Base-by-base conservation (phyloP, 768 basidiomycete species). In the Roridomyces roridus region DNA sequence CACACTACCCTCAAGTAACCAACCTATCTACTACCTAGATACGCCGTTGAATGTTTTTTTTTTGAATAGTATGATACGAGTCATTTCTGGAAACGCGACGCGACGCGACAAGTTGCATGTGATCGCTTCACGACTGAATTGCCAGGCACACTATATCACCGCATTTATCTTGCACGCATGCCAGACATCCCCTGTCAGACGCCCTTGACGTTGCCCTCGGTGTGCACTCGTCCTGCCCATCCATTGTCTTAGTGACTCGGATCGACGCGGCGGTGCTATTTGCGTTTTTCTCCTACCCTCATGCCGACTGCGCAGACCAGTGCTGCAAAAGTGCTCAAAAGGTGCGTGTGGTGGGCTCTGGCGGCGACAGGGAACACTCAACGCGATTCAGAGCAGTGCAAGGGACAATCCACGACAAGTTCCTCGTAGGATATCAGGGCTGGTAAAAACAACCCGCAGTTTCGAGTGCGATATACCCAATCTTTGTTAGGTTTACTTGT, bases 401-500 rank as follows among this genome's bases (percentile, higher is more conserved):
- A 23, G 80, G 80, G 6, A 91, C 90, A 10, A 91, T 94, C 43
- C 89, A 91, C 53, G 84, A 91, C 74, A 94, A 94, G 67, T 85
- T 92, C 63, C 72, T 94, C 26, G 89, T 93, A 0, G 92, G 92
- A 31, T 94, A 94, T 69, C 92, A 94, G 72, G 92, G 91, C 69
- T 94, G 92, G 92, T 91, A 49, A 53, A n/a, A n/a, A n/a, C n/a
- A n/a, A n/a, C 84, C 37, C 29, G 12, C 10, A 15, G 14, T 43
- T 9, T 20, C 5, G 14, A 10, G 14, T 29, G 18, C 25, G 6
- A 14, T 23, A 46, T n/a, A 9, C 20, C 11, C 15, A 34, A 39
- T 20, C 47, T 39, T 8, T 29, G 64, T 18, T 65, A 90, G 89
- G 89, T 92, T 89, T 66, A 86, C 85, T 20, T 91, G 88, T 64